These are phyloP conservation scores for Davidsoniella virescens DNA, from an alignment of 2,329 filamentous ascomycete species.

Conservation along the genomic window DNA sequence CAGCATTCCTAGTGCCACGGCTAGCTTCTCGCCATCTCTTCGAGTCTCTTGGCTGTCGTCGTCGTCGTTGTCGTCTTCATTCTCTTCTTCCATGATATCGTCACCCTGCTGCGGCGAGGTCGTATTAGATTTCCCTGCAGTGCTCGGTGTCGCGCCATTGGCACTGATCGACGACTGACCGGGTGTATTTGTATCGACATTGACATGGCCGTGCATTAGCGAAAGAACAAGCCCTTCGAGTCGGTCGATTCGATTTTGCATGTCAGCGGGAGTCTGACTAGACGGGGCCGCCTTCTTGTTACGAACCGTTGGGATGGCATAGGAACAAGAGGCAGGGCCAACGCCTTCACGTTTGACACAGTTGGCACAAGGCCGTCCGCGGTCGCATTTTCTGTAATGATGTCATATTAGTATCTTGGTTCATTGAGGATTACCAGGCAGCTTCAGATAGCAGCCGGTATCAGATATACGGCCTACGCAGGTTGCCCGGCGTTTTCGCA, in stretches of 20 bases:
- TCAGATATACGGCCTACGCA: neutral
- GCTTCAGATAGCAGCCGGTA: neutral
- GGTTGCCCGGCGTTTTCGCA: too few species aligned
- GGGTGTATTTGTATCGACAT: conserved; percentile 25
- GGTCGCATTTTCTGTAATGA: conserved; percentile 66
- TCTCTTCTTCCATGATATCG: conserved; percentile 12
- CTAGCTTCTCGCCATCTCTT: conserved; percentile 29
- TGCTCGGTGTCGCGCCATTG: neutral
- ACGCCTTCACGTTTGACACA: conserved; percentile 80
- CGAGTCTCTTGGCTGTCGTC: conserved; percentile 23
- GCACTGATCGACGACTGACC: neutral
- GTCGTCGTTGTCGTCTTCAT: conserved; percentile 20
- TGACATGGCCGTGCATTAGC: conserved; percentile 73
- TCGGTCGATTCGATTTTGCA: conserved; percentile 96
- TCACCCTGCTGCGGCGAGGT: conserved; percentile 4
- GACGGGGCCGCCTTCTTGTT: conserved; percentile 53
- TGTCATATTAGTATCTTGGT: neutral
- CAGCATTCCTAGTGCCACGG: conserved; percentile 61
- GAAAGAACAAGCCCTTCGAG: conserved; percentile 84
- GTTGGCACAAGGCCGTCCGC: conserved; percentile 81
- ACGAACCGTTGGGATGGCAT: conserved; percentile 54
- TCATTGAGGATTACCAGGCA: neutral
- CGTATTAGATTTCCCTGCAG: neutral
- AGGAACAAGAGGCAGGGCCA: conserved; percentile 67
- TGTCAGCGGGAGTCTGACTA: conserved; percentile 63